Percentiles rank a stretch among this genome's conserved stretches.
These are phyloP conservation scores for Mercurialis annua DNA, from an alignment of 345 rosid species.

Conservation along the genomic window DNA sequence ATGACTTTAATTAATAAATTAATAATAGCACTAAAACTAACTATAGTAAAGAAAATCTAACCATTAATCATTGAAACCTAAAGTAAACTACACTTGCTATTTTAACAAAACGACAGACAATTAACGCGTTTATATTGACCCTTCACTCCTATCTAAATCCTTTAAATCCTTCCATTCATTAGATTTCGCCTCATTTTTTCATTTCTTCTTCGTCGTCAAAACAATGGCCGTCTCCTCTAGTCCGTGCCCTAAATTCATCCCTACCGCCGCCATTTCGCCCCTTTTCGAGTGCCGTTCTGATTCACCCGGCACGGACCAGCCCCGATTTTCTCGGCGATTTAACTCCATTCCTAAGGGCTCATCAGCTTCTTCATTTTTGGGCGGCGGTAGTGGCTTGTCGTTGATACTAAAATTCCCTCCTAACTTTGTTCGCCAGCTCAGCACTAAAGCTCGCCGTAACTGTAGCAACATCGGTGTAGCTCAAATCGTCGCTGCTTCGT, in stretches of 20 bases:
- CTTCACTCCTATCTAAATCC: background rate
- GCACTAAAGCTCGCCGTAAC: constrained; percentile 92
- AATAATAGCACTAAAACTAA: too few species aligned
- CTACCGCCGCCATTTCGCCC: constrained; percentile 4
- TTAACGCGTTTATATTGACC: constrained; percentile 3
- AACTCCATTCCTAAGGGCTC: constrained; percentile 13
- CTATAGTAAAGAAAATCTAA: too few species aligned
- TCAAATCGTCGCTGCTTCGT: constrained; percentile 94
- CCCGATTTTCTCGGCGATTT: constrained; percentile 18
- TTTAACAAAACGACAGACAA: background rate
- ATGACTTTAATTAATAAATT: too few species aligned
- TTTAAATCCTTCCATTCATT: background rate
- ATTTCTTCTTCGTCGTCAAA: background rate
- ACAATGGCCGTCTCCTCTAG: constrained; percentile 29
- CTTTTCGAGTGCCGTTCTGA: constrained; percentile 34
- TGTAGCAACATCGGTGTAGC: constrained; percentile 99
- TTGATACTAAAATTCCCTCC: constrained; percentile 86
- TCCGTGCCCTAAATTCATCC: constrained; percentile 12
- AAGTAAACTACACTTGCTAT: too few species aligned
- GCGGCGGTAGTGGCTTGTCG: constrained; percentile 57
- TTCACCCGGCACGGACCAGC: constrained; percentile 23
- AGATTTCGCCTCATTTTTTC: background rate
- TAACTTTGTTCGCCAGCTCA: constrained; percentile 93
- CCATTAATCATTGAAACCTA: too few species aligned
- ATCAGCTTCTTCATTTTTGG: constrained; percentile 4